Evolutionary conservation across 148 eudicot species (phyloP).

Genomic region (Silene latifolia): DNA sequence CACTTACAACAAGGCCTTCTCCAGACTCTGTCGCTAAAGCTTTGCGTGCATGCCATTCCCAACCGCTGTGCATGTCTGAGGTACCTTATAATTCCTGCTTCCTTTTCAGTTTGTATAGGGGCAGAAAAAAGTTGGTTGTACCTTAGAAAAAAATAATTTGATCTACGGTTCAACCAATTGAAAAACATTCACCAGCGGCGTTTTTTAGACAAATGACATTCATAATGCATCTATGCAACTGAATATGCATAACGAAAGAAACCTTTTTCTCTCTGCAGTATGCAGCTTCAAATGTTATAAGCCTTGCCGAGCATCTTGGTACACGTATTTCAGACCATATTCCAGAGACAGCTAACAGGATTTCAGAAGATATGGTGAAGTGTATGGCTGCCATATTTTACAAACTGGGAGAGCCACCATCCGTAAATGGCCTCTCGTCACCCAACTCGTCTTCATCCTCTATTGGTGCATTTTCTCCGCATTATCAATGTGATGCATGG

Average conservation of each 20-base stretch:
- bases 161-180: neutral
- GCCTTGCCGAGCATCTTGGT: slow-evolving; percentile 83
- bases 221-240: too few relatives aligned
- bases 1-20: slow-evolving; percentile 40
- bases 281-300: slow-evolving; percentile 65
- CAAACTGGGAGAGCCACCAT: slow-evolving; percentile 82
- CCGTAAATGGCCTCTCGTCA: slow-evolving; percentile 60
- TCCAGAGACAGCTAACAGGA: slow-evolving; percentile 77
- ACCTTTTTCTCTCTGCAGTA: slow-evolving; percentile 44
- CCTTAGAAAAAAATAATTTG: neutral
- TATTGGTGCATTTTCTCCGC: slow-evolving; percentile 58
- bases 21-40: slow-evolving; percentile 52
- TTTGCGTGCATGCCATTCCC: slow-evolving; percentile 86
- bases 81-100: slow-evolving; percentile 28
- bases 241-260: neutral
- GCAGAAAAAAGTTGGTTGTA: neutral
- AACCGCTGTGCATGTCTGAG: slow-evolving; percentile 79
- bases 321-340: slow-evolving; percentile 76
- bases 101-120: neutral
- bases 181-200: neutral
- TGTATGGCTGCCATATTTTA: slow-evolving; percentile 83
- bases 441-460: slow-evolving; percentile 88
- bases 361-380: slow-evolving; percentile 92
- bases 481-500: slow-evolving; percentile 71
- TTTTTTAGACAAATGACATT: neutral